A percentile compares a stretch with the other conserved stretches of the same genome.
Conservation (phyloP, 768 basidiomycete species). For the Boletus coccyginus region DNA sequence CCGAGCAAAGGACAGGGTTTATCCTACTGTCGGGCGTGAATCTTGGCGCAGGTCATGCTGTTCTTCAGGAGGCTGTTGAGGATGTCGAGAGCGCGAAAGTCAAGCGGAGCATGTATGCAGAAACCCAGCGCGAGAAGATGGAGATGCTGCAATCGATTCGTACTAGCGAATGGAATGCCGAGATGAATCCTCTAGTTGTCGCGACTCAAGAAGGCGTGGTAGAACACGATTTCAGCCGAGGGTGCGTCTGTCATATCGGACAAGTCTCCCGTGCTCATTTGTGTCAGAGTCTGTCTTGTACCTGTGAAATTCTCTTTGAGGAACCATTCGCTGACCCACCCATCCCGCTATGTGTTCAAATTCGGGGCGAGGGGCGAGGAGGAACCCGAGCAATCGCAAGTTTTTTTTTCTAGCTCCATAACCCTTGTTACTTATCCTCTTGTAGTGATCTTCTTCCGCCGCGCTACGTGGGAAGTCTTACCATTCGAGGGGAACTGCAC, state of each 20-base stretch:
- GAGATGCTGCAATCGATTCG: conserved; percentile 67
- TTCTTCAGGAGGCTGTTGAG: conserved; percentile 59
- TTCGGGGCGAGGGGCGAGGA: conserved; percentile 33
- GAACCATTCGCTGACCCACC: conserved; percentile 69
- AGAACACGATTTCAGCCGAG: conserved; percentile 63
- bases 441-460: conserved; percentile 46
- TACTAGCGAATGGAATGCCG: conserved; percentile 70
- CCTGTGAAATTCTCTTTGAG: conserved; percentile 57
- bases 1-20: conserved; percentile 59
- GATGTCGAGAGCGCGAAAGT: conserved; percentile 59
- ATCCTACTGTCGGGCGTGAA: conserved; percentile 53
- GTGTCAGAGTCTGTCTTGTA: conserved; percentile 50
- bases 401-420: neutral
- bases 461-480: conserved; percentile 63
- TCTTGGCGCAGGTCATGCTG: conserved; percentile 68
- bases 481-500: conserved; percentile 55
- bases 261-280: conserved; percentile 2
- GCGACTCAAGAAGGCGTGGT: conserved; percentile 44
- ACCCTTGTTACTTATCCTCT: conserved; percentile 5
- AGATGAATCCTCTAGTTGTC: conserved; percentile 72
- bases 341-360: conserved; percentile 56
- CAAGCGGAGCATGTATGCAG: conserved; percentile 87
- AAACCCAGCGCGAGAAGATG: conserved; percentile 73
- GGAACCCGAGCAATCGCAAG: conserved; percentile 22
- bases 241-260: conserved; percentile 46